phyloP scores from a whole-genome alignment of 345 rosid genomes.

The Hibiscus trionum region DNA sequence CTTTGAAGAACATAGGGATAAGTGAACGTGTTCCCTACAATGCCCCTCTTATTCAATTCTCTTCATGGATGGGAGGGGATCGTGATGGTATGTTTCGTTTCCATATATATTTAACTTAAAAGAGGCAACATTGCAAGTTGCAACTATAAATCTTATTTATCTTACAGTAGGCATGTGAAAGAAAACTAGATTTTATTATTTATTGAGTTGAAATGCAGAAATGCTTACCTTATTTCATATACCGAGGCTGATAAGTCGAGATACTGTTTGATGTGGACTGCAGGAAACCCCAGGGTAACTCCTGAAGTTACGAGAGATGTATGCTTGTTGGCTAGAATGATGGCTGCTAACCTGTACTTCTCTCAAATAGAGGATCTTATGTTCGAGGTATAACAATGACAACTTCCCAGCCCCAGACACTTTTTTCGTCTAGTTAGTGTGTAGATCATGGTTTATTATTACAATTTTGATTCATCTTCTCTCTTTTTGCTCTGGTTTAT shows the following conservation, averaged over 20 bases:
- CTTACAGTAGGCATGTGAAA: background rate
- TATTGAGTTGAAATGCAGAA: background rate
- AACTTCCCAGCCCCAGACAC: background rate
- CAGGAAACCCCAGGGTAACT: conserved; percentile 98
- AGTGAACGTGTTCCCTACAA: conserved; percentile 94
- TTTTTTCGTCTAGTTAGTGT: background rate
- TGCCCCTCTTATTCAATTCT: conserved; percentile 93
- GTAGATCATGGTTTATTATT: background rate
- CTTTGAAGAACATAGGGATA: conserved; percentile 87
- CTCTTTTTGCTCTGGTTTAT: conserved; percentile 10
- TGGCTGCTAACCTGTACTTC: conserved; percentile 95
- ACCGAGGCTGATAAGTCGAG: background rate
- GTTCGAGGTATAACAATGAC: conserved; percentile 64
- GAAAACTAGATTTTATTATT: background rate
- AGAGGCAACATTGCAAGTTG: background rate
- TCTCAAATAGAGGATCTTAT: conserved; percentile 96
- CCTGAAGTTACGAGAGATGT: conserved; percentile 98
- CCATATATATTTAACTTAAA: background rate
- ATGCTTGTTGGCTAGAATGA: conserved; percentile 93
- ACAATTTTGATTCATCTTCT: background rate
- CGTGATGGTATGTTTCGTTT: conserved; percentile 65
- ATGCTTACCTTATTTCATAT: background rate
- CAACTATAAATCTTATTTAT: background rate
- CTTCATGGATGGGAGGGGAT: conserved; percentile 99
- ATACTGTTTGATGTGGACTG: conserved; percentile 8